These are phyloP conservation scores for Arabis hirsuta DNA, from an alignment of 345 rosid species.

Conservation along the genomic window DNA sequence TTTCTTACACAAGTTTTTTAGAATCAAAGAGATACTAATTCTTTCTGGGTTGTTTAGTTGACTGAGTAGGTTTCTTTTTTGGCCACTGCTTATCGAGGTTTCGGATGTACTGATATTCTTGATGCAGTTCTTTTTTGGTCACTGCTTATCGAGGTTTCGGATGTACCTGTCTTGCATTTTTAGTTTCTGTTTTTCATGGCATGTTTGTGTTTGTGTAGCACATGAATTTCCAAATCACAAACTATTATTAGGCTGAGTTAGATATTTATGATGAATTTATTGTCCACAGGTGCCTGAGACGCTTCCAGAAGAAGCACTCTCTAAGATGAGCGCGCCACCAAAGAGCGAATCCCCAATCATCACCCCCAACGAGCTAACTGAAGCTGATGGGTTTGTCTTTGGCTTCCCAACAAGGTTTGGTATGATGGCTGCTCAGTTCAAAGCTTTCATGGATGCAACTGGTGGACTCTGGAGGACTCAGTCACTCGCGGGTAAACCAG, in stretches of 20 bases:
- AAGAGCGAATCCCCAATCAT: conserved; percentile 83
- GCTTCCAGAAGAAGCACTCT: conserved; percentile 78
- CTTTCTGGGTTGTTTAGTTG: no score
- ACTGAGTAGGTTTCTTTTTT: not conserved
- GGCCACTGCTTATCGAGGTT: no score
- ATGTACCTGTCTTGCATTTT: not conserved
- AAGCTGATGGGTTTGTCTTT: conserved; percentile 88
- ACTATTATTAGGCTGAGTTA: not conserved
- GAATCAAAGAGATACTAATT: no score
- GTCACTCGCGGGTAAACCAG: conserved; percentile 94
- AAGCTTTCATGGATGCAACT: conserved; percentile 92
- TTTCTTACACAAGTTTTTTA: no score
- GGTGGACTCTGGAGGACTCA: conserved; percentile 96
- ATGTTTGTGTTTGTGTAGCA: not conserved
- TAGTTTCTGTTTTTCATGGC: not conserved
- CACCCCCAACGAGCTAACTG: conserved; percentile 71
- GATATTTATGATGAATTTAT: conserved; percentile 24
- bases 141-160: no score
- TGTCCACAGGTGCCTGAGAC: conserved; percentile 80
- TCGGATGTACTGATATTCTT: no score
- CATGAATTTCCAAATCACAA: not conserved
- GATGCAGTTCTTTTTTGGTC: no score
- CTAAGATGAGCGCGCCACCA: conserved; percentile 89
- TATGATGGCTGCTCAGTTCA: conserved; percentile 99
- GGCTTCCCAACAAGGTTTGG: conserved; percentile 99